Base-by-base conservation (phyloP, 1,139 yeast species). In the Suhomyces taliae region DNA sequence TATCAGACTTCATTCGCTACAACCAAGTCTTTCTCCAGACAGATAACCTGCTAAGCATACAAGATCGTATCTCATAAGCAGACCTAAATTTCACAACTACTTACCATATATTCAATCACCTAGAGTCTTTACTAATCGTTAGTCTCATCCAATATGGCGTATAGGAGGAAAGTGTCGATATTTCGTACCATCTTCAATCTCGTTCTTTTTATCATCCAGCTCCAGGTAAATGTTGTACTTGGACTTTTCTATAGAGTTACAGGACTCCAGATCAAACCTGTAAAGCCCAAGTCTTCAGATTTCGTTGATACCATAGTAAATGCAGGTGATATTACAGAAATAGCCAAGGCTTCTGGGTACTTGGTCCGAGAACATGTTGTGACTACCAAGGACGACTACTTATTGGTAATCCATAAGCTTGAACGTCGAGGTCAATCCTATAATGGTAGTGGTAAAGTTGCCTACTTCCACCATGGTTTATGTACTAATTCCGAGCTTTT, bases 301-400 rank as follows among this genome's bases (percentile, higher is more conserved):
- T 26, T 12, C 14, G 36, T 41, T 7, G 41, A 41, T 9, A 19
- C 39, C 19, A 53, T 52, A 44, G 57, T 53, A 37, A 46, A 65
- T 31, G 78, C 85, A 2, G 64, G 67, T 2, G 82, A 84, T 45
- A 84, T 87, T 40, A 79, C 77, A 33, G 88, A 84, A 39, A 81
- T 89, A 53, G 88, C 88, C 39, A 71, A 66, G 5, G 62, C 79
- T 1, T 82, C 78, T 53, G 91, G 88, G 1, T 85, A 85, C 53
- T 70, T 72, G 15, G 78, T 83, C 6, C 84, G 88, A 55, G 93
- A 87, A 59, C 95, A 88, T 54, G 80, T 85, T 10, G 86, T 85
- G 4, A 77, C 78, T 41, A 72, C 81, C 6, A 59, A 60, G 44
- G 80, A 75, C 49, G 76, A 72, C 2, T 75, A 75, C 53, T 54